Evolutionary conservation across 768 basidiomycete genomes (phyloP).

Genomic region (Trametes maxima): DNA sequence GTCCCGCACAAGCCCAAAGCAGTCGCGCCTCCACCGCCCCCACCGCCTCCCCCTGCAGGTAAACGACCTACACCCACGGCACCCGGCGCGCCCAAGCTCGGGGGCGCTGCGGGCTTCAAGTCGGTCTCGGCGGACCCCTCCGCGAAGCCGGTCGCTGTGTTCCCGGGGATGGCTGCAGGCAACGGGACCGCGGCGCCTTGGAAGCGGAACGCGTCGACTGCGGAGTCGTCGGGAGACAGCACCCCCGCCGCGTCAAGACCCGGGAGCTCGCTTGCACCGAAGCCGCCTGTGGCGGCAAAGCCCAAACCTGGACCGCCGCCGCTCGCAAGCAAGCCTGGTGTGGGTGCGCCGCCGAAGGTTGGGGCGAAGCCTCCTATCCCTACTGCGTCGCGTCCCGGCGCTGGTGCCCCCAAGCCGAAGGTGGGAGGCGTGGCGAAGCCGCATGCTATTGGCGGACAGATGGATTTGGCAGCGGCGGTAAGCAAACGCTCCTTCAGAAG

Average conservation of each 20-base stretch:
- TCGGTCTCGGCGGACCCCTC: slow-evolving; percentile 56
- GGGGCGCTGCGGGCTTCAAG: slow-evolving; percentile 29
- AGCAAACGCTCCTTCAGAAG: slow-evolving; percentile 34
- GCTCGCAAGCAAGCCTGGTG: slow-evolving; percentile 54
- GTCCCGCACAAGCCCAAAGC: slow-evolving; percentile 68
- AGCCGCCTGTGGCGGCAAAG: slow-evolving; percentile 60
- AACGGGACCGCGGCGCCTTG: slow-evolving; percentile 76
- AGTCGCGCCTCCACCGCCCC: slow-evolving; percentile 69
- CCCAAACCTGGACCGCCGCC: slow-evolving; percentile 65
- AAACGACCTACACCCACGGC: slow-evolving; percentile 37
- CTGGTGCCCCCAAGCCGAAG: slow-evolving; percentile 40
- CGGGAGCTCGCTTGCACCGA: slow-evolving; percentile 49
- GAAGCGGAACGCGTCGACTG: slow-evolving; percentile 52
- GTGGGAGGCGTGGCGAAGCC: slow-evolving; percentile 45
- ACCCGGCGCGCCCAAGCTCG: slow-evolving; percentile 33
- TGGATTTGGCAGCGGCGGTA: slow-evolving; percentile 85
- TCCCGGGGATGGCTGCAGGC: slow-evolving; percentile 69
- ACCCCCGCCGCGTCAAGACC: slow-evolving; percentile 54
- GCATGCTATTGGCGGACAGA: slow-evolving; percentile 55
- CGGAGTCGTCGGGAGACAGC: slow-evolving; percentile 35
- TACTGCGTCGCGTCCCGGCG: slow-evolving; percentile 52
- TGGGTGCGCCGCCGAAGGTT: slow-evolving; percentile 40
- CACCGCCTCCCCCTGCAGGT: slow-evolving; percentile 53
- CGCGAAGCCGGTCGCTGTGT: slow-evolving; percentile 82
- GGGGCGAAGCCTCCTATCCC: slow-evolving; percentile 67